A percentile compares a stretch with the other conserved stretches of the same genome.
Conservation (phyloP, 23 red algal genomes). For the Chondrus crispus region DNA sequence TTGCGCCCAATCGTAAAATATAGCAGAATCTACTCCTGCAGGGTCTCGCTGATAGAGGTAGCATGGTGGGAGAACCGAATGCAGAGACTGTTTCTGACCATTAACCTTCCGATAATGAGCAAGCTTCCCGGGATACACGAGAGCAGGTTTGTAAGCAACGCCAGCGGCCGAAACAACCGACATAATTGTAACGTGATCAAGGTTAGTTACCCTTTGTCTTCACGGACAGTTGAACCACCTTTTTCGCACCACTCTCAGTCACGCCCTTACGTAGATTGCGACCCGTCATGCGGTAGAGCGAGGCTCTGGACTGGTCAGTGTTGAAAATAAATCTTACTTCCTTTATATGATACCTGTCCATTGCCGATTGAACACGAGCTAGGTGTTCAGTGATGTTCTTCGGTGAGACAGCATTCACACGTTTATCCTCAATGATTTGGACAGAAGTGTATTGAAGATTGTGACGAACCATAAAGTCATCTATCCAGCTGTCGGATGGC, state of each 20-base stretch:
- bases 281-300: neutral
- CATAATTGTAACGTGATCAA: conserved; percentile 18
- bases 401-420: neutral
- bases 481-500: neutral
- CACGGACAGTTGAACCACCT: no score
- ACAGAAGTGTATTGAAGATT: neutral
- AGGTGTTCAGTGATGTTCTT: conserved; percentile 4
- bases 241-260: no score
- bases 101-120: neutral
- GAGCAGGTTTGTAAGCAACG: conserved; percentile 7
- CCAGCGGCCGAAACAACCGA: conserved; percentile 4
- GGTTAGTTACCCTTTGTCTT: no score
- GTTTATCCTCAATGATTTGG: neutral
- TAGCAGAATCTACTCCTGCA: neutral
- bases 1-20: neutral
- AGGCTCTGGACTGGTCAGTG: neutral
- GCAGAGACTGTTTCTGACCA: neutral
- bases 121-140: neutral
- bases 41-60: conserved; percentile 26
- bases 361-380: neutral
- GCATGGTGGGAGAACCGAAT: neutral
- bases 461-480: neutral
- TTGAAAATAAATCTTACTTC: neutral
- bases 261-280: neutral
- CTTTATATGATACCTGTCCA: neutral